phyloP scores from a whole-genome alignment of 1,139 yeast genomes.

The Scheffersomyces stambukii region DNA sequence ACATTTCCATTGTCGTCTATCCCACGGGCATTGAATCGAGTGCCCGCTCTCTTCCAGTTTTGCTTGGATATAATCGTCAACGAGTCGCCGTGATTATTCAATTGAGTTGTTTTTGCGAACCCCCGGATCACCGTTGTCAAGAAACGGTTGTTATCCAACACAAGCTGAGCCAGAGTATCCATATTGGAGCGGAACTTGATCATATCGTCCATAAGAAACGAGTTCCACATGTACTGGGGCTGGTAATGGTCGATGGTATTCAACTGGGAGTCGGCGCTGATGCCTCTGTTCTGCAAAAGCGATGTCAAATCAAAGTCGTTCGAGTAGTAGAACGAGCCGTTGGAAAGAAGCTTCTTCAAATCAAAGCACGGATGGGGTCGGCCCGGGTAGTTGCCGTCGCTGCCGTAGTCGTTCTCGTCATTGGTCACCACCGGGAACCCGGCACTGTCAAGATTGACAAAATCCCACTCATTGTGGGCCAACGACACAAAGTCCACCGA shows the following conservation, averaged over 20 bases:
- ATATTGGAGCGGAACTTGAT: constrained; percentile 69
- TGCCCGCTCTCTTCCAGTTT: constrained; percentile 95
- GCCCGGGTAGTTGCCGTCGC: constrained; percentile 20
- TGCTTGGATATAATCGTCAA: constrained; percentile 86
- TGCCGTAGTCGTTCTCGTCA: constrained; percentile 14
- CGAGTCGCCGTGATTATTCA: constrained; percentile 44
- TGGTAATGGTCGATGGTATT: constrained; percentile 52
- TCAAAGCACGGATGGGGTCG: constrained; percentile 82
- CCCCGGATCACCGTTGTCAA: constrained; percentile 92
- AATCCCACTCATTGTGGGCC: constrained; percentile 75
- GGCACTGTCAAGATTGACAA: constrained; percentile 54
- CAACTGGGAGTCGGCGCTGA: constrained; percentile 18
- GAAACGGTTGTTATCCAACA: constrained; percentile 72
- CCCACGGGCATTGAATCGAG: constrained; percentile 90
- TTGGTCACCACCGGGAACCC: constrained; percentile 48
- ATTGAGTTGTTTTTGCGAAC: constrained; percentile 74
- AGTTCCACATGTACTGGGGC: constrained; percentile 95
- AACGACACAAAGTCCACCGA: constrained; percentile 84
- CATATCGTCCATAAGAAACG: constrained; percentile 82
- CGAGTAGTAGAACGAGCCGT: constrained; percentile 91
- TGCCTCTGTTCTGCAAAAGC: constrained; percentile 69
- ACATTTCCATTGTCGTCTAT: constrained; percentile 94
- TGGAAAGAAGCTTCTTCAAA: constrained; percentile 68
- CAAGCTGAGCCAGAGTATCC: constrained; percentile 51
- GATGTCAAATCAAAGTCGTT: constrained; percentile 90